Evolutionary conservation across 495 filamentous ascomycete species (phyloP).

Genomic region (Hyaloscypha bicolor): DNA sequence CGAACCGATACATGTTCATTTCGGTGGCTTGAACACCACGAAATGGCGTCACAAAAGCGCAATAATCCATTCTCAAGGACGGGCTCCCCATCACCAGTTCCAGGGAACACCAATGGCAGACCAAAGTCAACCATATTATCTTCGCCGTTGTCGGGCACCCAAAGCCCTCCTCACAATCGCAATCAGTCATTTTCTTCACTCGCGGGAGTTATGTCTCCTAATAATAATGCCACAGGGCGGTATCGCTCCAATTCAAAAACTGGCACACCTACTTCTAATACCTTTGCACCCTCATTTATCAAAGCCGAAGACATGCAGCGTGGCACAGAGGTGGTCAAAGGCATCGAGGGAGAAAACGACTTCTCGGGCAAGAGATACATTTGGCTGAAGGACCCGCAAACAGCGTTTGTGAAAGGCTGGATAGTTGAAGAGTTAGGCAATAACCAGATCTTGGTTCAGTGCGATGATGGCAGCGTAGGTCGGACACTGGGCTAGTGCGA

Average conservation of each 20-base stretch:
- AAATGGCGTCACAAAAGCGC: constrained; percentile 40
- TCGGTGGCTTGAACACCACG: constrained; percentile 14
- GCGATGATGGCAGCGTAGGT: constrained; percentile 88
- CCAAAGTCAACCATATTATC: constrained; percentile 75
- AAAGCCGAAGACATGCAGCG: constrained; percentile 75
- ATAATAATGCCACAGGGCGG: constrained; percentile 34
- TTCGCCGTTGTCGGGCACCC: constrained; percentile 47
- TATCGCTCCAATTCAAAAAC: constrained; percentile 65
- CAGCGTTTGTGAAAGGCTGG: constrained; percentile 89
- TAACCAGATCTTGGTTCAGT: constrained; percentile 77
- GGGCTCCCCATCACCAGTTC: constrained; percentile 54
- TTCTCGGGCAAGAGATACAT: constrained; percentile 99
- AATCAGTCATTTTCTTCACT: constrained; percentile 47
- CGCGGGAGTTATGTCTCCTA: constrained; percentile 22
- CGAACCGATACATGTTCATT: constrained; percentile 1
- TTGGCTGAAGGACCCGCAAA: constrained; percentile 85
- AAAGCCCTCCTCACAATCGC: constrained; percentile 39
- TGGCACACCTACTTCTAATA: constrained; percentile 56
- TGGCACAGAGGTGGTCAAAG: constrained; percentile 66
- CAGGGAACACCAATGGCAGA: constrained; percentile 53
- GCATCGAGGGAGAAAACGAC: constrained; percentile 93
- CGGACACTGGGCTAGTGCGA: not conserved
- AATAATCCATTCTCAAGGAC: constrained; percentile 75
- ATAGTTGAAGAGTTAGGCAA: constrained; percentile 78
- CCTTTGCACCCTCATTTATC: constrained; percentile 96